Percentiles rank a stretch among this genome's conserved stretches.
These are phyloP conservation scores for Mycena belliarum DNA, from an alignment of 768 basidiomycete genomes.

Conservation along the genomic window DNA sequence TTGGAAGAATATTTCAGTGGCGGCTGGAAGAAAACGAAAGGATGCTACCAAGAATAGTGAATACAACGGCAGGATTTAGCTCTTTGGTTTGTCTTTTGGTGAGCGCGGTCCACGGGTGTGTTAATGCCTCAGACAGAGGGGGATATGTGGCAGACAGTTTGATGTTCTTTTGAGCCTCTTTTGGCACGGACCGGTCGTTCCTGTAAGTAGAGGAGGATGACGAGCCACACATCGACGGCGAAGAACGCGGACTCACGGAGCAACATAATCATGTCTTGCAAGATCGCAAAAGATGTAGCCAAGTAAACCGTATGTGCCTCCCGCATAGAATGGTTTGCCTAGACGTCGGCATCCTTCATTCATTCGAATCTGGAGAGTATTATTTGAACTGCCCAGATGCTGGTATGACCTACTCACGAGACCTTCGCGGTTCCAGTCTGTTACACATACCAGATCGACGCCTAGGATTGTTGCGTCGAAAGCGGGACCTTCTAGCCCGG, in stretches of 20 bases:
- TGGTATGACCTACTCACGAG: slow-evolving; percentile 54
- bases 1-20: neutral
- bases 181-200: slow-evolving; percentile 56
- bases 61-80: slow-evolving; percentile 73
- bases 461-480: slow-evolving; percentile 60
- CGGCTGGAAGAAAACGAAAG: neutral
- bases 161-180: slow-evolving; percentile 59
- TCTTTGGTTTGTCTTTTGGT: slow-evolving; percentile 80
- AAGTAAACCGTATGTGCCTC: slow-evolving; percentile 84
- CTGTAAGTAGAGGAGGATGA: slow-evolving; percentile 38
- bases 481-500: slow-evolving; percentile 48
- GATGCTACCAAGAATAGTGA: slow-evolving; percentile 67
- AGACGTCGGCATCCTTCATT: slow-evolving; percentile 79
- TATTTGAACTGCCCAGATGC: slow-evolving; percentile 8
- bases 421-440: slow-evolving; percentile 70
- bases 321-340: slow-evolving; percentile 85
- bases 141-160: slow-evolving; percentile 66
- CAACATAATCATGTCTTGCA: slow-evolving; percentile 81
- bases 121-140: slow-evolving; percentile 61
- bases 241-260: slow-evolving; percentile 59
- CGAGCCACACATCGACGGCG: slow-evolving; percentile 9
- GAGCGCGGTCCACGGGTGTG: slow-evolving; percentile 67
- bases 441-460: slow-evolving; percentile 87
- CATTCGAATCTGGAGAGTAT: slow-evolving; percentile 59
- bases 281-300: slow-evolving; percentile 97